Conservation (phyloP, 2,329 filamentous ascomycete genomes). For the Pyrenochaeta sp. region DNA sequence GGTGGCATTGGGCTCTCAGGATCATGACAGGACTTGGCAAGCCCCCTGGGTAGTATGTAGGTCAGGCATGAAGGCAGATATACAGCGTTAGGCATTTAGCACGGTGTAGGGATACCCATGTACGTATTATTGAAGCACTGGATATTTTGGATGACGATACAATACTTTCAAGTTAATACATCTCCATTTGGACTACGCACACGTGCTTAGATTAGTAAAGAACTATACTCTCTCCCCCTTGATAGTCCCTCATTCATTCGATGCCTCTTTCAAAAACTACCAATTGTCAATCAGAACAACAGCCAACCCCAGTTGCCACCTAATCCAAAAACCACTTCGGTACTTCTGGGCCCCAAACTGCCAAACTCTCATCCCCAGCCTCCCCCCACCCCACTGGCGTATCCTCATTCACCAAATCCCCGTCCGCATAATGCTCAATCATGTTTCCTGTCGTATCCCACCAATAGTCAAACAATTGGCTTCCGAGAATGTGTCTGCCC, state of each 20-base stretch:
- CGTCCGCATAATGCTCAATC: slow-evolving; percentile 75
- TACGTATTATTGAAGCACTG: too few relatives aligned
- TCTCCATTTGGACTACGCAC: too few relatives aligned
- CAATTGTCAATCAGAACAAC: too few relatives aligned
- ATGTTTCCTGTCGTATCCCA: slow-evolving; percentile 70
- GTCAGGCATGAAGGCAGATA: neutral
- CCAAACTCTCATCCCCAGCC: slow-evolving; percentile 52
- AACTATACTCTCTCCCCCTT: too few relatives aligned
- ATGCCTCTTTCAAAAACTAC: too few relatives aligned
- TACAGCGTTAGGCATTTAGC: neutral
- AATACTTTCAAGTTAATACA: too few relatives aligned
- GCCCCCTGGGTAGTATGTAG: neutral
- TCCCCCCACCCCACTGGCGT: slow-evolving; percentile 56
- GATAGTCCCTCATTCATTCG: too few relatives aligned
- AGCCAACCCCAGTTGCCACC: neutral
- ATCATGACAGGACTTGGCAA: neutral
- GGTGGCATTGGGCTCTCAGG: slow-evolving; percentile 39
- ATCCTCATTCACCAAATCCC: slow-evolving; percentile 70
- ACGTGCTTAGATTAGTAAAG: too few relatives aligned
- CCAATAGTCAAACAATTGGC: slow-evolving; percentile 79
- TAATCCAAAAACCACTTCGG: slow-evolving; percentile 49
- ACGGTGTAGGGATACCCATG: too few relatives aligned
- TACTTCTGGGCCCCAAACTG: slow-evolving; percentile 55
- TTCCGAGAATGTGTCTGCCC: slow-evolving; percentile 73
- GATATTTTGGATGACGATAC: too few relatives aligned